Evolutionary conservation across 371 early-diverging fungal species (phyloP), one percentile per base, ranked within the genome.

Genomic region (Mortierella sp.): DNA sequence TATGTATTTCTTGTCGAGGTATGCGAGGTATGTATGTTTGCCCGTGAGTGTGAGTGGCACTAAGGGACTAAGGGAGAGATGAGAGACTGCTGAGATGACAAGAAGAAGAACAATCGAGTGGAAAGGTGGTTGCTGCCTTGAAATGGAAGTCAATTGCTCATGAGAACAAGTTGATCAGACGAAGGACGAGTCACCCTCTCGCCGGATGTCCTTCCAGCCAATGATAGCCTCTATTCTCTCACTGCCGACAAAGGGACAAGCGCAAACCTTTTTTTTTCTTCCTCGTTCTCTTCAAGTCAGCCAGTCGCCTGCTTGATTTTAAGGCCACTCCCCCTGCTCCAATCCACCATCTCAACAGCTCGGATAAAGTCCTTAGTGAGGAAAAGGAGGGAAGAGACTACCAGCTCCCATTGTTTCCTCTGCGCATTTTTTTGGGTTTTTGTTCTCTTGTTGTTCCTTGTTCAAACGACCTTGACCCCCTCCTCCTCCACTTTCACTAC

Each of bases 141-240:
- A 60, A 72, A 78, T 65, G 78, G 78, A 78, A 78, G 77, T 7
- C 77, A 77, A 65, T 65, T 65, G 27, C n/a, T 56, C 27, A 56
- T 56, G 63, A 29, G 63, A 65, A 4, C 4, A 38, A 32, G 14
- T 60, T 14, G 32, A 32, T 27, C 29, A 27, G 58, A 29, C 46
- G 16, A 46, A 46, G 12, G 16, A 46, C 48, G 12, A 18, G 32
- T 60, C 60, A 60, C 32, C 60, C 60, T 60, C 32, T 14, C 14
- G 32, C 5, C 60, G 32, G 60, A 60, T 5, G 60, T 60, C 3
- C 16, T 32, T 60, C 60, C 60, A 60, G 60, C 60, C 60, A 60
- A 60, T 60, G 60, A 29, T 29, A 14, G 35, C 16, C 14, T 14
- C 5, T 29, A 60, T 29, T 58, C 14, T 27, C 60, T 29, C 60